Conservation (phyloP, 192 early-diverging fungal species). For the Blastocladiella britannica region DNA sequence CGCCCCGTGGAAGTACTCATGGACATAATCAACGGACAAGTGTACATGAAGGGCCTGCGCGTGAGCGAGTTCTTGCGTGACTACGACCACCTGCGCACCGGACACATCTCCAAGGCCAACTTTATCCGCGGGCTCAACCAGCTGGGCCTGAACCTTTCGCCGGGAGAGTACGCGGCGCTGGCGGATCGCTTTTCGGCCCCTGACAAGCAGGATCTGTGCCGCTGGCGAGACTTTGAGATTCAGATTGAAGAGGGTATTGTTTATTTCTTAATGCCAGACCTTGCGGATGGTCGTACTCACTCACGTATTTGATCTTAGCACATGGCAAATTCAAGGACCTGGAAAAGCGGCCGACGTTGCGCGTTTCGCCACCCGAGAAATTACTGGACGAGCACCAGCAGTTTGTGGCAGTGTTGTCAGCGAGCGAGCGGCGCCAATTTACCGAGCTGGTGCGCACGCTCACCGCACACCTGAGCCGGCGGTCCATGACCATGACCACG, state of each 20-base stretch:
- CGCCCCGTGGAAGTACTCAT: slow-evolving; percentile 8
- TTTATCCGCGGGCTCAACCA: slow-evolving; percentile 27
- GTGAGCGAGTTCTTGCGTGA: slow-evolving; percentile 32
- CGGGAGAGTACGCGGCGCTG: slow-evolving; percentile 14
- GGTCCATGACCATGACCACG: background rate
- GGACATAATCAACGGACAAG: slow-evolving; percentile 11
- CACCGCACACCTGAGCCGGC: background rate
- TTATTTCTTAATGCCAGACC: no score
- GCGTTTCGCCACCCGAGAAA: background rate
- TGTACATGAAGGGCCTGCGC: slow-evolving; percentile 18
- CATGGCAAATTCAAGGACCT: background rate
- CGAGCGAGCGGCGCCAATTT: background rate
- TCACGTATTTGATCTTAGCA: background rate
- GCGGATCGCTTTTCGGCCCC: slow-evolving; percentile 17
- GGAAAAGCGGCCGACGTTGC: background rate
- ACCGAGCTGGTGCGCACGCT: background rate
- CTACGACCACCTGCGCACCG: slow-evolving; percentile 29
- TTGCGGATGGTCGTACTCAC: no score
- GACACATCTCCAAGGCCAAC: slow-evolving; percentile 22
- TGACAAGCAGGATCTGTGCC: slow-evolving; percentile 7
- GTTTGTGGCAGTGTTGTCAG: background rate
- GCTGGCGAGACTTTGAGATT: slow-evolving; percentile 25
- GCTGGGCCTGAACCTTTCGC: slow-evolving; percentile 4
- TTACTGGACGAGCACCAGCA: background rate
- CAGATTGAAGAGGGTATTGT: slow-evolving; percentile 26